Percentiles rank a stretch among this genome's conserved stretches.
Evolutionary conservation across 2,329 filamentous ascomycete species (phyloP).

Genomic region (Xylaria sp.): DNA sequence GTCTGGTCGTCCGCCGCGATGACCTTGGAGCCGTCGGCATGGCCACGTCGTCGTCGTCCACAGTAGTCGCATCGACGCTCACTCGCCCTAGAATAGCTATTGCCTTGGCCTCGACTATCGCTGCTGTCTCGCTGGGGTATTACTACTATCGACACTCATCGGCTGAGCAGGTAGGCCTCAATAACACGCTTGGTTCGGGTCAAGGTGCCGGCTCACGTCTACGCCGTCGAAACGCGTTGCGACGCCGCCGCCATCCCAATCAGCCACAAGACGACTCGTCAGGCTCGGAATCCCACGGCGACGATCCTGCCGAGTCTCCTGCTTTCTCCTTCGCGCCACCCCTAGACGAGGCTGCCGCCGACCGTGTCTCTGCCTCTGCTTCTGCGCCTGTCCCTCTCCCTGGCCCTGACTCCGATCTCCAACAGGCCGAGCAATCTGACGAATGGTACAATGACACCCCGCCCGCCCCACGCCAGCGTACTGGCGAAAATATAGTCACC

Average conservation of each 20-base stretch:
- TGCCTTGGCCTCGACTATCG: slow-evolving; percentile 65
- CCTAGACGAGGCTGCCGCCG: slow-evolving; percentile 52
- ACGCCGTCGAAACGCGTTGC: slow-evolving; percentile 75
- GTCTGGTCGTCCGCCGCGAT: slow-evolving; percentile 42
- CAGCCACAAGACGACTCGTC: slow-evolving; percentile 52
- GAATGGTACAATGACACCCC: slow-evolving; percentile 64
- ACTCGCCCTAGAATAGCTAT: slow-evolving; percentile 67
- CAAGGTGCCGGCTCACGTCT: slow-evolving; percentile 54
- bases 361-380: slow-evolving; percentile 16
- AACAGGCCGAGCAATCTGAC: slow-evolving; percentile 54
- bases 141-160: slow-evolving; percentile 62
- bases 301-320: slow-evolving; percentile 57
- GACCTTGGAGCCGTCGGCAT: slow-evolving; percentile 51
- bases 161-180: slow-evolving; percentile 37
- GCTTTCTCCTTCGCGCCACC: slow-evolving; percentile 41
- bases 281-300: slow-evolving; percentile 55
- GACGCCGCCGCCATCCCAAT: slow-evolving; percentile 58
- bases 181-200: slow-evolving; percentile 5
- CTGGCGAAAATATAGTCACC: slow-evolving; percentile 83
- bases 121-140: slow-evolving; percentile 68
- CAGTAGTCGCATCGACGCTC: slow-evolving; percentile 65
- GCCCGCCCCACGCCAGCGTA: slow-evolving; percentile 58
- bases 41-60: slow-evolving; percentile 56
- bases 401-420: slow-evolving; percentile 47
- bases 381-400: slow-evolving; percentile 41